A percentile compares a stretch with the other conserved stretches of the same genome.
Evolutionary conservation across 225 moss, liverwort and hornwort species (phyloP).

Genomic region (Neckera pumila): DNA sequence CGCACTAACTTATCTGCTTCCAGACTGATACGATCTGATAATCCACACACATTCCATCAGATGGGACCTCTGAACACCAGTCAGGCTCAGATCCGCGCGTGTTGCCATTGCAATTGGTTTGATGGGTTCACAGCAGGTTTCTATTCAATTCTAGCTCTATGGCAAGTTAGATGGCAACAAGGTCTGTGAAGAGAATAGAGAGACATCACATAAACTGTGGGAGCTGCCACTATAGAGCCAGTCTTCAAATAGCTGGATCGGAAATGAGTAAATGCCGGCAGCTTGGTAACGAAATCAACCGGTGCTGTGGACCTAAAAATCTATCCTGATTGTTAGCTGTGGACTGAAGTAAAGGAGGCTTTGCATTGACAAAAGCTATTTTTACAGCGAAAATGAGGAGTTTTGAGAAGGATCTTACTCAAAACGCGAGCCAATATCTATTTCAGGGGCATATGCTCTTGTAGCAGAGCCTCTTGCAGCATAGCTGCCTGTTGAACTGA

Average conservation of each 20-base stretch:
- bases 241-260: not conserved
- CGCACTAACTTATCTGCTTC: not conserved
- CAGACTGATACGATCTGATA: not conserved
- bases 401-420: not conserved
- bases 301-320: not conserved
- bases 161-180: not conserved
- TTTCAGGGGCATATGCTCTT: not conserved
- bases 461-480: not conserved
- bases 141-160: not conserved
- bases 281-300: not conserved
- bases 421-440: not conserved
- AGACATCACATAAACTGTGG: not conserved
- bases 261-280: not conserved
- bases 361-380: not conserved
- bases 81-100: not conserved
- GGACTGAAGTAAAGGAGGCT: not conserved
- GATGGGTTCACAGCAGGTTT: not conserved
- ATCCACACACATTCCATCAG: not conserved
- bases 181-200: not conserved
- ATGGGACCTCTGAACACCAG: not conserved
- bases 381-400: not conserved
- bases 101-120: not conserved
- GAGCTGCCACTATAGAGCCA: not conserved
- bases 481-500: not conserved
- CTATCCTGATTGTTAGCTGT: not conserved